phyloP scores from a whole-genome alignment of 116 monocot genomes.

The Iris pallida region DNA sequence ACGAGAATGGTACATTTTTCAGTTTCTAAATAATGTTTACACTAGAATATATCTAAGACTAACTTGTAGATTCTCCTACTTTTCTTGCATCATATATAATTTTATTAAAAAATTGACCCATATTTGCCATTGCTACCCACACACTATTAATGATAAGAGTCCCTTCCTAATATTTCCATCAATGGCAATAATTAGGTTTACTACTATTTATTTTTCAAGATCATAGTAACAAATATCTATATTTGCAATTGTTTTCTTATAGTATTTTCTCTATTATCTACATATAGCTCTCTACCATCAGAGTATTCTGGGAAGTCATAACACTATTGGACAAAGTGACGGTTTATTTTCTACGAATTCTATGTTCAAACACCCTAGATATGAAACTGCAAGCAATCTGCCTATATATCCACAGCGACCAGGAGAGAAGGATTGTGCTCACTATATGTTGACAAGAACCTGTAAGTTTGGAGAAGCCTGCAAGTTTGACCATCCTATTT shows the following conservation, averaged over 20 bases:
- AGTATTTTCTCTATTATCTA: slow-evolving; percentile 72
- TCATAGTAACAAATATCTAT: slow-evolving; percentile 10
- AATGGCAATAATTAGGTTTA: not conserved
- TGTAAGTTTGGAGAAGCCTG: slow-evolving; percentile 93
- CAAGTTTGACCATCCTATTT: slow-evolving; percentile 95
- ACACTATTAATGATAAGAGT: too few species aligned
- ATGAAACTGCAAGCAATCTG: slow-evolving; percentile 71
- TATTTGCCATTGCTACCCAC: too few species aligned
- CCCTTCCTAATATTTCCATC: not conserved
- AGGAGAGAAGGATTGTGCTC: slow-evolving; percentile 90
- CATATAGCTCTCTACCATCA: slow-evolving; percentile 90
- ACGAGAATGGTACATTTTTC: too few species aligned
- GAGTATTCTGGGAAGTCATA: slow-evolving; percentile 65
- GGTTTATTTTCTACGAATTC: slow-evolving; percentile 80
- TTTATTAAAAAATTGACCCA: too few species aligned
- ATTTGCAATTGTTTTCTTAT: slow-evolving; percentile 42
- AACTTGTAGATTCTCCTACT: too few species aligned
- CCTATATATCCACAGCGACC: slow-evolving; percentile 91
- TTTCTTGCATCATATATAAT: too few species aligned
- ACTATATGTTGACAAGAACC: slow-evolving; percentile 94
- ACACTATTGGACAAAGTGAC: slow-evolving; percentile 70
- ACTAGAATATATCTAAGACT: too few species aligned
- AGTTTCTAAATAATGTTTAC: too few species aligned
- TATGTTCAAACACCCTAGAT: slow-evolving; percentile 81
- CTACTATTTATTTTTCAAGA: not conserved